Conservation (phyloP, 805 yeast species). For the Candida pini region DNA sequence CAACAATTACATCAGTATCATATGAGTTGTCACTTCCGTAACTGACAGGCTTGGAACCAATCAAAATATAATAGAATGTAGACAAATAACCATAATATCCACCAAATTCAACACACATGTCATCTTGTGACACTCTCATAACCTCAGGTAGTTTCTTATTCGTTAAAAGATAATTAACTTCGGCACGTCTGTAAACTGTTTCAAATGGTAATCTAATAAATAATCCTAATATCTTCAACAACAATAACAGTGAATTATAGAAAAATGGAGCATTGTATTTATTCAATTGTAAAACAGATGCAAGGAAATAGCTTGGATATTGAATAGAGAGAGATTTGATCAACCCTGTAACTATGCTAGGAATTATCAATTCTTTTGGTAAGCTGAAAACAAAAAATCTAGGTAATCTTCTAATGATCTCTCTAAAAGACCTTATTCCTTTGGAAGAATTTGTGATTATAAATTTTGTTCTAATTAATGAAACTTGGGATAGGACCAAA, state of each 20-base stretch:
- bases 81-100: slow-evolving; percentile 51
- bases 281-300: slow-evolving; percentile 62
- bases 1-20: slow-evolving; percentile 19
- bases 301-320: slow-evolving; percentile 48
- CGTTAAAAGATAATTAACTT: slow-evolving; percentile 54
- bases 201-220: slow-evolving; percentile 82
- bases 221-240: slow-evolving; percentile 61
- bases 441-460: slow-evolving; percentile 49
- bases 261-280: slow-evolving; percentile 54
- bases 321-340: slow-evolving; percentile 24
- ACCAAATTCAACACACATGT: slow-evolving; percentile 55
- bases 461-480: slow-evolving; percentile 70
- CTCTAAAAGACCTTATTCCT: slow-evolving; percentile 62
- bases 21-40: slow-evolving; percentile 17
- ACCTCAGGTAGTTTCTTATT: slow-evolving; percentile 32
- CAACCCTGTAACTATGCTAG: slow-evolving; percentile 42
- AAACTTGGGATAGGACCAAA: slow-evolving; percentile 70
- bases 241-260: slow-evolving; percentile 53
- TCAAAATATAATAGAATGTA: slow-evolving; percentile 44
- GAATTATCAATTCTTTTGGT: slow-evolving; percentile 57
- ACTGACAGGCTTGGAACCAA: slow-evolving; percentile 29
- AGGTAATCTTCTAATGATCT: slow-evolving; percentile 50
- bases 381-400: slow-evolving; percentile 33
- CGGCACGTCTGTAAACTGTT: slow-evolving; percentile 79
- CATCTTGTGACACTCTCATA: slow-evolving; percentile 39